A percentile compares a stretch with the other conserved stretches of the same genome.
phyloP scores from a whole-genome alignment of 192 early-diverging fungal genomes.

The Backusella parvicylindrica region DNA sequence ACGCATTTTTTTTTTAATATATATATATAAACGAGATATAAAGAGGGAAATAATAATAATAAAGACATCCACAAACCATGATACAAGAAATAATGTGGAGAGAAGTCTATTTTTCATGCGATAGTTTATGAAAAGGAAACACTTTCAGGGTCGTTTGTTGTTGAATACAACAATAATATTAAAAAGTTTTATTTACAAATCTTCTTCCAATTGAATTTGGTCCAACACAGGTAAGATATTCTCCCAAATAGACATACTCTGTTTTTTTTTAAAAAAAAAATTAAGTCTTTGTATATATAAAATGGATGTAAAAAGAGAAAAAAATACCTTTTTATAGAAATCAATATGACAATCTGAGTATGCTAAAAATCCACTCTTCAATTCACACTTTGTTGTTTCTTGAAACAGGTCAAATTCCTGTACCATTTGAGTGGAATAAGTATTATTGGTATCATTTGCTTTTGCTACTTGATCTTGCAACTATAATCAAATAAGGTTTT shows the following conservation, averaged over 20 bases:
- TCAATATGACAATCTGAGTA: slow-evolving; percentile 80
- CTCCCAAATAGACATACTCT: slow-evolving; percentile 77
- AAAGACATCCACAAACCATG: no score
- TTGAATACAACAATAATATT: not conserved
- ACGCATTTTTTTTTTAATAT: slow-evolving; percentile 65
- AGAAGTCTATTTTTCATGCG: not conserved
- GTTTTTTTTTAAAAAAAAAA: not conserved
- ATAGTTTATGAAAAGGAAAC: not conserved
- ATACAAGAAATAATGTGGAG: no score
- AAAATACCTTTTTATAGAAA: slow-evolving; percentile 71
- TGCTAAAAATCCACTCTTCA: slow-evolving; percentile 72
- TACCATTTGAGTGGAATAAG: slow-evolving; percentile 73
- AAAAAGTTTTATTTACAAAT: not conserved
- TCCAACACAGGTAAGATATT: slow-evolving; percentile 82
- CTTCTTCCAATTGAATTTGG: slow-evolving; percentile 2
- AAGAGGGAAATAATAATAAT: not conserved
- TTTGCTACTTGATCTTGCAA: slow-evolving; percentile 75
- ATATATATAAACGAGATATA: not conserved
- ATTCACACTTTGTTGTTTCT: slow-evolving; percentile 72
- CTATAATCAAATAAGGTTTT: slow-evolving; percentile 40
- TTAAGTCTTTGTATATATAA: not conserved
- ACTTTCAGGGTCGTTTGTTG: no score
- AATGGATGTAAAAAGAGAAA: not conserved
- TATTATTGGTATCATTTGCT: slow-evolving; percentile 64
- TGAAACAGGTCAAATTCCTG: slow-evolving; percentile 87